Conservation (phyloP, 225 moss, liverwort and hornwort genomes). For the Antitrichia curtipendula region DNA sequence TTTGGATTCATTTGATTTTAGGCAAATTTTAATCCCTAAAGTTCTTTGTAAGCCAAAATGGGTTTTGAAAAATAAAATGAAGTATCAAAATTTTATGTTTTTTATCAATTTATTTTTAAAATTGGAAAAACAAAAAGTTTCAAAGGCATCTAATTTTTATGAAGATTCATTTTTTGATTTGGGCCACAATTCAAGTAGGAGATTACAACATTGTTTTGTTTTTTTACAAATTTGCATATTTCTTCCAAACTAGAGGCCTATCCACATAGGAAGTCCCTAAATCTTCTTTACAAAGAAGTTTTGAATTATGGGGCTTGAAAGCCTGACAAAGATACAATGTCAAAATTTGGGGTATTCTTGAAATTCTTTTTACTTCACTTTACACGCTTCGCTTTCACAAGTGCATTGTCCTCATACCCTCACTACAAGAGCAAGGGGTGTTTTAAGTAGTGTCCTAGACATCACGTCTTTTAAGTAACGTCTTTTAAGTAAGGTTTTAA, state of each 20-base stretch:
- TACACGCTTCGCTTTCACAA: not conserved
- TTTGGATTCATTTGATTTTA: not conserved
- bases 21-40: not conserved
- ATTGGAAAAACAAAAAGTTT: not conserved
- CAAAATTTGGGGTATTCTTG: not conserved
- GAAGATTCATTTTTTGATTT: not conserved
- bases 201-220: not conserved
- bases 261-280: not conserved
- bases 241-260: not conserved
- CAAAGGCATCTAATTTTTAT: not conserved
- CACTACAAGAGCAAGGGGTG: no score
- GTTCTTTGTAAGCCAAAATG: not conserved
- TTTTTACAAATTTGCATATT: not conserved
- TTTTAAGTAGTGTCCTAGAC: no score
- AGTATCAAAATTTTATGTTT: not conserved
- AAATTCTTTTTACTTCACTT: not conserved
- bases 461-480: no score
- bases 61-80: not conserved
- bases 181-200: rapidly evolving
- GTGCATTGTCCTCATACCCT: not conserved
- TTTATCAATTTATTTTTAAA: no score
- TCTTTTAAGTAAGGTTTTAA: no score
- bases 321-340: not conserved
- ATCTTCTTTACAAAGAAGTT: not conserved
- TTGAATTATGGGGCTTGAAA: not conserved